Percentiles rank a stretch among this genome's conserved stretches.
Conservation (phyloP, 2,329 filamentous ascomycete genomes). For the Paraphaeosphaeria sporulosa region DNA sequence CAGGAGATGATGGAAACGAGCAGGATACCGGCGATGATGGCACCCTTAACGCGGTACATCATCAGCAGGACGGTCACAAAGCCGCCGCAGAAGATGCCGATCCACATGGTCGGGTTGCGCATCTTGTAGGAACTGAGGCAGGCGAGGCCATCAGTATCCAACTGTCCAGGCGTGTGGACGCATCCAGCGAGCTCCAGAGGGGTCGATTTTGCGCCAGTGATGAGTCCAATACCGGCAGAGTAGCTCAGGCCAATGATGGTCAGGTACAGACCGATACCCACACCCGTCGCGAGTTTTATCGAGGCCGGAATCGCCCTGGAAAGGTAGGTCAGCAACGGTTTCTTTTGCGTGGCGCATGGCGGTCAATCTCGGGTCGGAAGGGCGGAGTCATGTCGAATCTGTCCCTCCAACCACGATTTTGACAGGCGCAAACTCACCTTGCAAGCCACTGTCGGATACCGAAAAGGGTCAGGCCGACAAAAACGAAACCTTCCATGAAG, state of each 20-base stretch:
- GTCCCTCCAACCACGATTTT: constrained; percentile 1
- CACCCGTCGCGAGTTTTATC: constrained; percentile 86
- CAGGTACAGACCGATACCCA: constrained; percentile 85
- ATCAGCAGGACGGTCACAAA: constrained; percentile 81
- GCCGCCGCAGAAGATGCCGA: constrained; percentile 87
- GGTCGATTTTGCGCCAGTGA: constrained; percentile 72
- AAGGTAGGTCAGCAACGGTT: constrained; percentile 59
- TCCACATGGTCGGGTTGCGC: constrained; percentile 84
- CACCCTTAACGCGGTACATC: constrained; percentile 87
- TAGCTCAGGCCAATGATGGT: constrained; percentile 80
- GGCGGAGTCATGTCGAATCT: background rate
- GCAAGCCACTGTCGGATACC: constrained; percentile 76
- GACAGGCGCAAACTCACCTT: constrained; percentile 52
- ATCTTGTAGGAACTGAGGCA: constrained; percentile 76
- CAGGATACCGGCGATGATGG: constrained; percentile 82
- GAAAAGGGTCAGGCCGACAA: constrained; percentile 77
- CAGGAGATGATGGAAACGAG: constrained; percentile 89
- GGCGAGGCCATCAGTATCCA: constrained; percentile 51
- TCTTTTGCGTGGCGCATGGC: constrained; percentile 54
- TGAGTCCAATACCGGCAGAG: constrained; percentile 79
- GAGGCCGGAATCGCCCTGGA: constrained; percentile 76
- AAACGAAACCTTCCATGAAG: constrained; percentile 88
- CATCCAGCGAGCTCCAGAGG: constrained; percentile 82
- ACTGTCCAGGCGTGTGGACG: constrained; percentile 54
- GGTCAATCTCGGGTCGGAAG: constrained; percentile 11